Evolutionary conservation across 192 early-diverging fungal genomes (phyloP).

Genomic region (Coemansia pectinata): DNA sequence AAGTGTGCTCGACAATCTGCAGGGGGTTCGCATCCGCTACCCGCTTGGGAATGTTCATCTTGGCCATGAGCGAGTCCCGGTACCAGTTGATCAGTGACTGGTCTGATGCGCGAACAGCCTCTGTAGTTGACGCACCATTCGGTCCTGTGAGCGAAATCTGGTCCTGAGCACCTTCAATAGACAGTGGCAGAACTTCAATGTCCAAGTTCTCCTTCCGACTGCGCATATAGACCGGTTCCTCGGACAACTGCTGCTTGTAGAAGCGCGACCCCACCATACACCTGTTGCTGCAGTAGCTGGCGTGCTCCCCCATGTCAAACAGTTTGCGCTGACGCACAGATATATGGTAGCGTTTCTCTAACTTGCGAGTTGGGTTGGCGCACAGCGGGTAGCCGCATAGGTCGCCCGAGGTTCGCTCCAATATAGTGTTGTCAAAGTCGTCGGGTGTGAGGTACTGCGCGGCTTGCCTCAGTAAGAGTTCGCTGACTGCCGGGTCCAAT

Average conservation of each 20-base stretch:
- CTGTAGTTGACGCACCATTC: background rate
- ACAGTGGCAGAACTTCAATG: constrained; percentile 22
- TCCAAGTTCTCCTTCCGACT: constrained; percentile 12
- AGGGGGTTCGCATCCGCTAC: constrained; percentile 30
- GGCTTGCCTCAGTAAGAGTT: constrained; percentile 31
- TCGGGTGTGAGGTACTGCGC: constrained; percentile 66
- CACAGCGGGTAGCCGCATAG: constrained; percentile 88
- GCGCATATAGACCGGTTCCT: constrained; percentile 75
- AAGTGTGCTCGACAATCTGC: constrained; percentile 32
- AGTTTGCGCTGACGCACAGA: constrained; percentile 72
- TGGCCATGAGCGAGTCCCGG: constrained; percentile 27
- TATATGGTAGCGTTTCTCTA: constrained; percentile 60
- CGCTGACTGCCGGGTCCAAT: constrained; percentile 11
- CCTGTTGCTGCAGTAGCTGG: constrained; percentile 65
- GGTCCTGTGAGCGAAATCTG: background rate
- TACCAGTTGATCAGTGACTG: constrained; percentile 23
- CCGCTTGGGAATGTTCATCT: constrained; percentile 34
- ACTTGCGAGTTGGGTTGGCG: constrained; percentile 17
- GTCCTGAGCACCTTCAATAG: background rate
- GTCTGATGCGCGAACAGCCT: background rate
- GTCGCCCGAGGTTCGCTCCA: constrained; percentile 67
- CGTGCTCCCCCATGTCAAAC: constrained; percentile 70
- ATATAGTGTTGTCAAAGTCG: constrained; percentile 69
- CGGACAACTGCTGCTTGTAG: constrained; percentile 67
- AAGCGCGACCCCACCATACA: constrained; percentile 77